phyloP scores from a whole-genome alignment of 2,329 filamentous ascomycete species.

The Fusarium napiforme region DNA sequence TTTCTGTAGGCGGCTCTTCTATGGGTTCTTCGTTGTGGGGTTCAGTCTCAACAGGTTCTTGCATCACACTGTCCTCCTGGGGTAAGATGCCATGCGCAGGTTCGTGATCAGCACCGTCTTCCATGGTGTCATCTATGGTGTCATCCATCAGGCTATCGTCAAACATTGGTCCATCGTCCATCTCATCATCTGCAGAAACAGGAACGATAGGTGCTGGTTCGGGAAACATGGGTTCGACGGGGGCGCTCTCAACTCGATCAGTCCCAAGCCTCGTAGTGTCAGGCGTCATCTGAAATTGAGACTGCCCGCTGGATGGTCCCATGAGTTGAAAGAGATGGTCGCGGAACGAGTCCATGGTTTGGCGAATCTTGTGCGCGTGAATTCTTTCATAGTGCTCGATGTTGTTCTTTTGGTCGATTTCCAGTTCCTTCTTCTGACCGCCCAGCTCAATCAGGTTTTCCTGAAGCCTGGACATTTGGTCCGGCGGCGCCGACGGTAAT shows the following conservation, averaged over 20 bases:
- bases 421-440: conserved; percentile 15
- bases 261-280: background rate
- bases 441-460: conserved; percentile 1
- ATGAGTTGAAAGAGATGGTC: background rate
- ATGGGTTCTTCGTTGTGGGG: background rate
- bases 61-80: background rate
- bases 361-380: background rate
- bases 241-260: background rate
- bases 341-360: conserved; percentile 1
- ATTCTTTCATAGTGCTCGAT: background rate
- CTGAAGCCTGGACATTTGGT: background rate
- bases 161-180: background rate
- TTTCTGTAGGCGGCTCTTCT: background rate
- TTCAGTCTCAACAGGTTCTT: background rate
- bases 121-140: background rate
- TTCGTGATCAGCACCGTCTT: background rate
- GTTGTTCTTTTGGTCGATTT: background rate
- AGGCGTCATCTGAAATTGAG: background rate
- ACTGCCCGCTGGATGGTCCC: background rate
- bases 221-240: background rate
- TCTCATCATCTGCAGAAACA: background rate
- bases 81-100: background rate
- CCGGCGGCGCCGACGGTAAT: background rate
- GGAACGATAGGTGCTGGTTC: background rate
- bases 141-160: background rate